Conservation (phyloP, 306 rosid species). For the Fragaria vesca region DNA sequence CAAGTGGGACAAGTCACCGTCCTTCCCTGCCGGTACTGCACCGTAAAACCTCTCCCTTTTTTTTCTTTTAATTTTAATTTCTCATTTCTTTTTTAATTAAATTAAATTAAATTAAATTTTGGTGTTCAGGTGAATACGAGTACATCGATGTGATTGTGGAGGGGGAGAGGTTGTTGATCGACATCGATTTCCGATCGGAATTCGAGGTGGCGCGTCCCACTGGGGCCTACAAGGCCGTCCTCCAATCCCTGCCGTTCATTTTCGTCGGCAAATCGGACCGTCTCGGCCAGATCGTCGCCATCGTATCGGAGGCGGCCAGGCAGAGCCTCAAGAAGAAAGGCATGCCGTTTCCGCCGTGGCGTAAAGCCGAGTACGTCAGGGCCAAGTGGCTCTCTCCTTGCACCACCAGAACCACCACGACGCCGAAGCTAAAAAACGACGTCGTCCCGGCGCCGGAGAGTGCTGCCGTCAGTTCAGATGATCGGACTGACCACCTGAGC, state of each 20-base stretch:
- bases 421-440: slow-evolving; percentile 17
- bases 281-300: slow-evolving; percentile 62
- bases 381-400: slow-evolving; percentile 91
- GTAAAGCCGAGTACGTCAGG: slow-evolving; percentile 81
- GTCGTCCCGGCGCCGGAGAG: neutral
- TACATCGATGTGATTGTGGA: slow-evolving; percentile 72
- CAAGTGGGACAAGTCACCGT: slow-evolving; percentile 79
- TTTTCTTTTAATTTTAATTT: neutral
- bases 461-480: neutral
- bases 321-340: slow-evolving; percentile 95
- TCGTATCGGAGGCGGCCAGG: slow-evolving; percentile 77
- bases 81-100: neutral
- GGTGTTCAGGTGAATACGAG: slow-evolving; percentile 82
- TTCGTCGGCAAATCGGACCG: slow-evolving; percentile 91
- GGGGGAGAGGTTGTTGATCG: slow-evolving; percentile 77
- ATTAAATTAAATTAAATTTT: neutral
- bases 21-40: slow-evolving; percentile 73
- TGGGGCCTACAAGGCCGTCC: slow-evolving; percentile 72
- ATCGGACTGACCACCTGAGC: slow-evolving; percentile 20
- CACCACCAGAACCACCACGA: slow-evolving; percentile 34
- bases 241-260: slow-evolving; percentile 75
- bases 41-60: neutral
- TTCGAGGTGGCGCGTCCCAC: slow-evolving; percentile 95
- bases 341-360: slow-evolving; percentile 97
- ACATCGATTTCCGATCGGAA: slow-evolving; percentile 91